phyloP scores from a whole-genome alignment of 2,329 filamentous ascomycete genomes.

The Xylaria polymorpha region DNA sequence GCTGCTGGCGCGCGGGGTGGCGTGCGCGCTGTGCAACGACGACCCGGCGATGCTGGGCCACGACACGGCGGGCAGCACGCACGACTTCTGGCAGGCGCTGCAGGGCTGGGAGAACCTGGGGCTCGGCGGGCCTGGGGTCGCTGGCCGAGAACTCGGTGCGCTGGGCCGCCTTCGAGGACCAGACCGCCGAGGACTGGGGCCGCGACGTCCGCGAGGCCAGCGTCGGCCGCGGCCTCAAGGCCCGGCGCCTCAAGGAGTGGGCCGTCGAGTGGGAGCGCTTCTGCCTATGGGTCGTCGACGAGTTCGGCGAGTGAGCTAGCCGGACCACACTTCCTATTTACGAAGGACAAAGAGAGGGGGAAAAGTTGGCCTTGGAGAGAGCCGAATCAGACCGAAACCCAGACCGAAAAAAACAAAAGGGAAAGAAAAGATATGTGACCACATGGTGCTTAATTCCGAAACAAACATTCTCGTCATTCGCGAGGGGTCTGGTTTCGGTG shows the following conservation, averaged over 20 bases:
- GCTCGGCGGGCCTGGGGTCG: constrained; percentile 84
- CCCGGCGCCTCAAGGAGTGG: constrained; percentile 81
- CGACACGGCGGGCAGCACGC: constrained; percentile 82
- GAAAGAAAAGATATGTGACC: not conserved
- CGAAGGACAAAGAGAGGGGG: not conserved
- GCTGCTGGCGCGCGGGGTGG: constrained; percentile 83
- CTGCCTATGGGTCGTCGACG: constrained; percentile 87
- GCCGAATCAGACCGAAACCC: not conserved
- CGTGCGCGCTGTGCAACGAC: constrained; percentile 88
- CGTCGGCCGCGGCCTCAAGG: constrained; percentile 76
- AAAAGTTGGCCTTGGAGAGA: not conserved
- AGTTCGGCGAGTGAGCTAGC: constrained; percentile 64
- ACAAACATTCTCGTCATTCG: not conserved
- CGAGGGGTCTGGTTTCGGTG: constrained; percentile 17
- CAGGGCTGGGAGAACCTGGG: constrained; percentile 94
- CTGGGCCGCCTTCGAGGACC: constrained; percentile 90
- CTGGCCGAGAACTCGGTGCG: constrained; percentile 93
- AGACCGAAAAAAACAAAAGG: not conserved
- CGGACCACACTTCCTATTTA: not conserved
- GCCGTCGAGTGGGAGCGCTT: constrained; percentile 86
- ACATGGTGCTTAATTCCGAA: not conserved
- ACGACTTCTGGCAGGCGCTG: constrained; percentile 94
- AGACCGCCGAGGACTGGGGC: constrained; percentile 75
- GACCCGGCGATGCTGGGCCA: constrained; percentile 91
- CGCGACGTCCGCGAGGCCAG: constrained; percentile 79